phyloP scores from a whole-genome alignment of 2,329 filamentous ascomycete species.

The Thermothelomyces thermophilus region DNA sequence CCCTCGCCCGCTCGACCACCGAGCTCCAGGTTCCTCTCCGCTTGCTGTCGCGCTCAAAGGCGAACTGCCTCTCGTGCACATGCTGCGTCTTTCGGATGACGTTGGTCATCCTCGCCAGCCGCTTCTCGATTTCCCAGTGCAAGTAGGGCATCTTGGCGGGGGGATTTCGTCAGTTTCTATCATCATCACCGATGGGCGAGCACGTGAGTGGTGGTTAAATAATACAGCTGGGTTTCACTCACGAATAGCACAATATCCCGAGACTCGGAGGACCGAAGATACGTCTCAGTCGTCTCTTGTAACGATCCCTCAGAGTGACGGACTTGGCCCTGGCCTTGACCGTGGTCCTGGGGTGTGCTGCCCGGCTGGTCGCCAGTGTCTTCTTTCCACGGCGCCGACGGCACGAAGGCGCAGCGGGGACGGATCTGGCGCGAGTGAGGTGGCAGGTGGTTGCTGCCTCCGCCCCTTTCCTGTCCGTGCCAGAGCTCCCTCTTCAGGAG shows the following conservation, averaged over 20 bases:
- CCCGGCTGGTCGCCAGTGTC: too few relatives aligned
- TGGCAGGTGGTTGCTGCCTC: conserved; percentile 17
- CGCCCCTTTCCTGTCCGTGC: conserved; percentile 22
- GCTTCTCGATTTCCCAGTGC: conserved; percentile 24
- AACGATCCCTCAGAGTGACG: background rate
- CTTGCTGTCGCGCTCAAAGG: conserved; percentile 18
- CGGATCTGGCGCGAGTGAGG: conserved; percentile 22
- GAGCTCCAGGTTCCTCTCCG: conserved; percentile 21
- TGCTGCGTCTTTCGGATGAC: conserved; percentile 18
- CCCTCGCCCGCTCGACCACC: conserved; percentile 17
- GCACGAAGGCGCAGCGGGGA: conserved; percentile 20
- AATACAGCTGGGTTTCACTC: background rate
- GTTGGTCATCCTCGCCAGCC: conserved; percentile 21
- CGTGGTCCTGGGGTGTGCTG: too few relatives aligned
- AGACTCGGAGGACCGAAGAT: conserved; percentile 10
- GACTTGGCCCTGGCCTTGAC: too few relatives aligned
- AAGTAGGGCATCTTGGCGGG: conserved; percentile 22
- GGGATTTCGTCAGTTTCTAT: too few relatives aligned
- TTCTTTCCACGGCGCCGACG: conserved; percentile 13
- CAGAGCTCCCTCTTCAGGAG: conserved; percentile 23
- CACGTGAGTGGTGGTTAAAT: too few relatives aligned
- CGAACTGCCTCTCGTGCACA: conserved; percentile 14
- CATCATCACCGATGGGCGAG: too few relatives aligned
- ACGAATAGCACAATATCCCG: conserved; percentile 21
- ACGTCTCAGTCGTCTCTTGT: background rate